Percentiles rank a stretch among this genome's conserved stretches.
These are phyloP conservation scores for Canavalia gladiata DNA, from an alignment of 306 rosid genomes.

Conservation along the genomic window DNA sequence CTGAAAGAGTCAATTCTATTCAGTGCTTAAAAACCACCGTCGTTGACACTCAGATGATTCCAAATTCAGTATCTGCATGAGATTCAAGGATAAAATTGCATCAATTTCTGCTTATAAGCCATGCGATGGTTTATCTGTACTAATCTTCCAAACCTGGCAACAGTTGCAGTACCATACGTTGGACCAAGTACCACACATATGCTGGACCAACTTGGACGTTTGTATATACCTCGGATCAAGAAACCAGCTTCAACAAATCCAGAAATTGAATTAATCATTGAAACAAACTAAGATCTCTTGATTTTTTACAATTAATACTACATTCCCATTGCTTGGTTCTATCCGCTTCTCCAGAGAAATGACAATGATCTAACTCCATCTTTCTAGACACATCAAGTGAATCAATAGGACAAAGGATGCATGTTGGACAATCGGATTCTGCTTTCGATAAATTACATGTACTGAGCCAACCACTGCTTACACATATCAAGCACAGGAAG, in stretches of 20 bases:
- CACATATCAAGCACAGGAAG: slow-evolving; percentile 99
- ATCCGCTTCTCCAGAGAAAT: slow-evolving; percentile 34
- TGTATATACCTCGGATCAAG: slow-evolving; percentile 43
- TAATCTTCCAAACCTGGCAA: slow-evolving; percentile 40
- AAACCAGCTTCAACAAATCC: slow-evolving; percentile 41
- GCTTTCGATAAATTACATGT: slow-evolving; percentile 67
- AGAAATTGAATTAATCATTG: slow-evolving; percentile 18
- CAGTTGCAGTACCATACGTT: slow-evolving; percentile 20
- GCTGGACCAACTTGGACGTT: slow-evolving; percentile 40
- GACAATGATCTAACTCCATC: slow-evolving; percentile 32
- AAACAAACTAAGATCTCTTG: slow-evolving; percentile 34
- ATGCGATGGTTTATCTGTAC: slow-evolving; percentile 18
- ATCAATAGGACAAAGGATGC: slow-evolving; percentile 29
- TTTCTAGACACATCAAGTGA: slow-evolving; percentile 41
- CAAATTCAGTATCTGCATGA: slow-evolving; percentile 30
- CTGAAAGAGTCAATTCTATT: slow-evolving; percentile 28
- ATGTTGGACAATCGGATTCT: slow-evolving; percentile 41
- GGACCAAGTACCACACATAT: slow-evolving; percentile 24
- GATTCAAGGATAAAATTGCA: slow-evolving; percentile 25
- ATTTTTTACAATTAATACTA: slow-evolving; percentile 2
- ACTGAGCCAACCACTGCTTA: slow-evolving; percentile 98
- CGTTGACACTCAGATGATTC: slow-evolving; percentile 37
- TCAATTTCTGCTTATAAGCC: slow-evolving; percentile 15
- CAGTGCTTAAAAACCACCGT: background rate
- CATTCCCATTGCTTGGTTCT: slow-evolving; percentile 24